phyloP scores from a whole-genome alignment of 164 flowering plant genomes.

The Buxus sempervirens region DNA sequence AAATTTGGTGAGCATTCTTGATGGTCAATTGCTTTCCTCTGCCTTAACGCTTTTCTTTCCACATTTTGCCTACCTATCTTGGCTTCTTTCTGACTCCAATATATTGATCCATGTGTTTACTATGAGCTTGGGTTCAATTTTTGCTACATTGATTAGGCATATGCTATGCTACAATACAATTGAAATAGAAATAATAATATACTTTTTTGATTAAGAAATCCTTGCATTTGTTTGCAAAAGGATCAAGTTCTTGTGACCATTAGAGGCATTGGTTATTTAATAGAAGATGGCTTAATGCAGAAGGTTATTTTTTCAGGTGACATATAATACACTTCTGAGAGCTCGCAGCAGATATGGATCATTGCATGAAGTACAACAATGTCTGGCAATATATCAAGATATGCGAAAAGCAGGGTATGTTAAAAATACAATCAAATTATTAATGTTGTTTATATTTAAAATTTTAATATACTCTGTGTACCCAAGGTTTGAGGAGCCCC shows the following conservation, averaged over 20 bases:
- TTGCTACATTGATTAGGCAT: background rate
- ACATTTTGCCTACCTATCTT: background rate
- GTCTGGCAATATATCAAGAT: slow-evolving; percentile 79
- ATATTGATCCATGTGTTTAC: background rate
- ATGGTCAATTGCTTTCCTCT: background rate
- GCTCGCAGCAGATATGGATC: slow-evolving; percentile 85
- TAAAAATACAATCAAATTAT: background rate
- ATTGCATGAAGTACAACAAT: slow-evolving; percentile 70
- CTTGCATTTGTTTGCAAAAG: background rate
- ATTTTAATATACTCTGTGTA: background rate
- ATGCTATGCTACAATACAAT: background rate
- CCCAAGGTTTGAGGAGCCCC: background rate
- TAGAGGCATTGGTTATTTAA: background rate
- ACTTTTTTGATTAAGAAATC: too few species aligned
- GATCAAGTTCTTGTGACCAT: background rate
- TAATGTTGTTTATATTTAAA: background rate
- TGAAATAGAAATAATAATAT: background rate
- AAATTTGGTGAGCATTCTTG: slow-evolving; percentile 55
- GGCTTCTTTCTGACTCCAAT: background rate
- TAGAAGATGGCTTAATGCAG: slow-evolving; percentile 1
- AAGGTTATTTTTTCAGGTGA: slow-evolving; percentile 56
- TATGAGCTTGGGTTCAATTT: background rate
- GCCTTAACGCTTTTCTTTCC: background rate
- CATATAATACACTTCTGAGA: slow-evolving; percentile 77
- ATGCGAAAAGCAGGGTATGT: slow-evolving; percentile 91